Evolutionary conservation across 2,329 filamentous ascomycete genomes (phyloP), one percentile per base, ranked within the genome.

Genomic region (Exophiala lecanii-corni): DNA sequence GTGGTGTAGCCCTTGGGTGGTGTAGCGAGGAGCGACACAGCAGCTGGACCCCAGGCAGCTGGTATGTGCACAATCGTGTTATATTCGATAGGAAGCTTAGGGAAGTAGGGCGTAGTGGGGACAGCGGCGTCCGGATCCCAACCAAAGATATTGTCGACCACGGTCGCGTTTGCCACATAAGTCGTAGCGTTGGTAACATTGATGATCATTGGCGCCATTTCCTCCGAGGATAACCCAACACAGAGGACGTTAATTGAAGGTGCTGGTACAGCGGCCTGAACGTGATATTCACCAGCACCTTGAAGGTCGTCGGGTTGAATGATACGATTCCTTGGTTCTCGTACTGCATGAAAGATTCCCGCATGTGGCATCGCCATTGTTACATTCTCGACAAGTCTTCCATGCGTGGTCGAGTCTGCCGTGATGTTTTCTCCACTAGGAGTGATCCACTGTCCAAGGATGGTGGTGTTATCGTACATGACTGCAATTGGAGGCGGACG

Each of bases 341-440:
- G 74, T 0, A 82, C 80, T 1, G 86, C 85, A 9, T 69, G 63
- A 23, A 84, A 79, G 0, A 92, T 72, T 0, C 82, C 79, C 0
- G 80, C 71, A 55, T 92, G 86, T 0, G 86, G 86, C 74, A 89
- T 82, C 0, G 84, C 84, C 52, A 89, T 71, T 0, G 82, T 85
- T 18, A 88, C 78, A 50, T 89, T 89, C 59, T 89, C 86, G 55
- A 91, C 68, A 26, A 84, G 71, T 18, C 84, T 71, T 0, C 68
- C 64, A 40, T 76, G 60, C 9, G 69, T 58, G 3, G 69, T 58
- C 3, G 73, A 82, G 0, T 70, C 65, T 3, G 65, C 60, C 0
- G 70, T 69, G 13, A 80, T 73, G 42, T 86, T 69, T 23, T 71
- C 64, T 6, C 72, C 55, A 28, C 45, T 42, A 0, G 63, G 68